Evolutionary conservation across 768 basidiomycete species (phyloP).

Genomic region (Trametes coccinea): DNA sequence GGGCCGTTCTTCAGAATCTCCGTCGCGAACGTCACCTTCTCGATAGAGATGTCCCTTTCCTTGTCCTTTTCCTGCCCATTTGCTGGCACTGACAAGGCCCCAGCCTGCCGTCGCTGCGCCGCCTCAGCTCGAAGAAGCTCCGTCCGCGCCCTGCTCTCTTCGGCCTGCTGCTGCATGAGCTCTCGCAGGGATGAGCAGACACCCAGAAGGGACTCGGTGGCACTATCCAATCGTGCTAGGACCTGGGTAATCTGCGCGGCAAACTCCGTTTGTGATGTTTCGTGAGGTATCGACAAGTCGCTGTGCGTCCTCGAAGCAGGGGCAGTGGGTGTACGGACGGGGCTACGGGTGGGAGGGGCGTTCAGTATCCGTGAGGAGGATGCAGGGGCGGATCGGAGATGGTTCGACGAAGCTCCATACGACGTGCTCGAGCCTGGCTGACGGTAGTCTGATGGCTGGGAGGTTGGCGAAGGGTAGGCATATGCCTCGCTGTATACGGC

Average conservation of each 20-base stretch:
- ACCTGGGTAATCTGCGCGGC: constrained; percentile 37
- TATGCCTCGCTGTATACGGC: neutral
- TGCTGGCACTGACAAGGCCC: constrained; percentile 23
- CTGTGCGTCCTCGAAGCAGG: constrained; percentile 10
- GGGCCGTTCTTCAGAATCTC: constrained; percentile 57
- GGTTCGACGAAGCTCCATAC: neutral
- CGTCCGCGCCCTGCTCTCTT: constrained; percentile 68
- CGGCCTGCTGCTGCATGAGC: constrained; percentile 64
- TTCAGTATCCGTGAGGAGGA: neutral
- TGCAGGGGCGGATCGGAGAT: constrained; percentile 1
- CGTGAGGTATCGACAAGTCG: constrained; percentile 7
- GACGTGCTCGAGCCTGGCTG: neutral
- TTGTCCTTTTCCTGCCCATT: constrained; percentile 37
- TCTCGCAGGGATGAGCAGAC: constrained; percentile 48
- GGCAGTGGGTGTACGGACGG: neutral
- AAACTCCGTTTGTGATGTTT: constrained; percentile 15
- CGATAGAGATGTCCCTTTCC: constrained; percentile 52
- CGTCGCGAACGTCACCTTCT: constrained; percentile 67
- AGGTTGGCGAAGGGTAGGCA: neutral
- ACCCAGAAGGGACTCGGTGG: constrained; percentile 58
- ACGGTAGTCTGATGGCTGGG: constrained; percentile 8
- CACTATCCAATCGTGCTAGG: constrained; percentile 45
- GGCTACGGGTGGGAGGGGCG: neutral
- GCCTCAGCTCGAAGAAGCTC: constrained; percentile 73
- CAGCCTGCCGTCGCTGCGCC: constrained; percentile 44